phyloP scores from a whole-genome alignment of 169 alveolate species.

The Plasmodium sp. region DNA sequence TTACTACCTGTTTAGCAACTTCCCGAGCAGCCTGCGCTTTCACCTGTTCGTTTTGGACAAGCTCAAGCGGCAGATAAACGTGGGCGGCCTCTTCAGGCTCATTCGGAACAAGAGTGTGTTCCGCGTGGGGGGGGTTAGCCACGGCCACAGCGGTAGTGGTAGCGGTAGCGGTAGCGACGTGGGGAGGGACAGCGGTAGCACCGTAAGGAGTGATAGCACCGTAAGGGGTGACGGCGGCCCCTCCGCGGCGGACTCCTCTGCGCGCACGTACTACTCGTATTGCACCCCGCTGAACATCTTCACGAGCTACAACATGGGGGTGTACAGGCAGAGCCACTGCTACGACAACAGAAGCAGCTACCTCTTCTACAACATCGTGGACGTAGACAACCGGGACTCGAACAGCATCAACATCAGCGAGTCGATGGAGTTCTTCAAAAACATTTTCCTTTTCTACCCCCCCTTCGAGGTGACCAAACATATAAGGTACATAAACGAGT shows the following conservation, averaged over 20 bases:
- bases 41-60: conserved; percentile 69
- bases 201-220: not conserved
- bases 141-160: too few relatives aligned
- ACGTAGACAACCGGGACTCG: conserved; percentile 39
- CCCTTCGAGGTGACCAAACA: conserved; percentile 64
- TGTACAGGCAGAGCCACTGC: conserved; percentile 49
- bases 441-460: conserved; percentile 63
- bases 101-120: conserved; percentile 53
- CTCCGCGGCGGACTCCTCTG: not conserved
- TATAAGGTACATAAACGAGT: conserved; percentile 71
- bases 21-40: conserved; percentile 22
- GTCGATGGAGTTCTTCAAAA: conserved; percentile 68
- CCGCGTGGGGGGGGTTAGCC: not conserved
- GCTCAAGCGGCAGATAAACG: conserved; percentile 35
- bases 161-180: not conserved
- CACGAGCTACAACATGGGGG: conserved; percentile 73
- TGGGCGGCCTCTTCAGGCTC: conserved; percentile 42
- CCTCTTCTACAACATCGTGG: conserved; percentile 65
- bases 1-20: conserved; percentile 61
- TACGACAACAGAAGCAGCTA: conserved; percentile 59
- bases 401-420: conserved; percentile 51
- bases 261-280: conserved; percentile 29
- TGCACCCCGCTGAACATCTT: conserved; percentile 72
- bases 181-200: not conserved
- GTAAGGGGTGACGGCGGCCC: too few relatives aligned